Percentiles rank a stretch among this genome's conserved stretches.
Evolutionary conservation across 306 rosid species (phyloP).

Genomic region (Carpinus fangiana): DNA sequence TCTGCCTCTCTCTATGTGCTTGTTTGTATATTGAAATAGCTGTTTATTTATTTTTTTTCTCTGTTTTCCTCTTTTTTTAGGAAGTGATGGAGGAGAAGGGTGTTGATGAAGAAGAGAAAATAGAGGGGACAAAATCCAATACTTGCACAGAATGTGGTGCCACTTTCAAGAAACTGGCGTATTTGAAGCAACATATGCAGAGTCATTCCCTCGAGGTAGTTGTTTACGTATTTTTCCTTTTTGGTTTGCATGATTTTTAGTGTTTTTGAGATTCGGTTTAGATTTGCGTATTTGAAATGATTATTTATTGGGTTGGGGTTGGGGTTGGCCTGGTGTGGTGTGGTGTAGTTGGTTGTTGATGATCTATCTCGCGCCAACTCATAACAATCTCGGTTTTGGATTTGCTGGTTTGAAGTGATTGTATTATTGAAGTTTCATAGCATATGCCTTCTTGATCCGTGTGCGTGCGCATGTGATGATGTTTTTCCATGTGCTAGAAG

Average conservation of each 20-base stretch:
- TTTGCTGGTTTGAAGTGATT: no score
- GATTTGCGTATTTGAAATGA: no score
- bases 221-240: background rate
- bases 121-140: constrained; percentile 32
- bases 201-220: constrained; percentile 84
- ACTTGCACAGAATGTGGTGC: constrained; percentile 72
- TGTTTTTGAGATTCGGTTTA: no score
- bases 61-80: constrained; percentile 25
- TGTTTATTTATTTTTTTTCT: background rate
- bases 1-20: background rate
- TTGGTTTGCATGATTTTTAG: no score
- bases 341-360: background rate
- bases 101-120: constrained; percentile 28
- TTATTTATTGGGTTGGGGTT: no score
- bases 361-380: background rate
- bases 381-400: background rate
- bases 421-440: no score
- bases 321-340: background rate
- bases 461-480: background rate
- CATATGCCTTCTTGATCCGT: background rate
- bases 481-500: background rate
- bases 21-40: background rate
- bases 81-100: constrained; percentile 46
- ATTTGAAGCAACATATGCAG: constrained; percentile 76
- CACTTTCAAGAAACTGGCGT: constrained; percentile 67